phyloP scores from a whole-genome alignment of 192 early-diverging fungal genomes.

The Podila clonocystis region DNA sequence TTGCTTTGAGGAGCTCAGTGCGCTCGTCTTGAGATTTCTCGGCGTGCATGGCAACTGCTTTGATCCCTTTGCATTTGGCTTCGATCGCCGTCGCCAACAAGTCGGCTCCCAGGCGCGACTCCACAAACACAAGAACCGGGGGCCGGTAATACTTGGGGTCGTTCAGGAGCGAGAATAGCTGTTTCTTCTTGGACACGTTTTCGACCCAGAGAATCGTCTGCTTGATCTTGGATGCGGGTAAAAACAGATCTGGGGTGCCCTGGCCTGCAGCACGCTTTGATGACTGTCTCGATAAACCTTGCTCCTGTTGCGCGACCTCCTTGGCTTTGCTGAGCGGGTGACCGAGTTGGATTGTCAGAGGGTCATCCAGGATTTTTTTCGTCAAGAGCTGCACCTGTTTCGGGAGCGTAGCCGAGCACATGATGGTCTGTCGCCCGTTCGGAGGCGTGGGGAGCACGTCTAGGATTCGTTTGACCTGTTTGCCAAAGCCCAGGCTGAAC shows the following conservation, averaged over 20 bases:
- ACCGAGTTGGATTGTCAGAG: conserved; percentile 48
- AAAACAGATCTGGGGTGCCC: conserved; percentile 13
- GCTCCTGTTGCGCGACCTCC: background rate
- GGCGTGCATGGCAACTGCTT: conserved; percentile 59
- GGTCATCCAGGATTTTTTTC: conserved; percentile 25
- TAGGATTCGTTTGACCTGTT: conserved; percentile 58
- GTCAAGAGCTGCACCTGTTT: conserved; percentile 34
- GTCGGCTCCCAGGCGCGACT: conserved; percentile 62
- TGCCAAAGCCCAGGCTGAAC: conserved; percentile 64
- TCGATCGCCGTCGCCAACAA: conserved; percentile 56
- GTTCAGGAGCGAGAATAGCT: conserved; percentile 60
- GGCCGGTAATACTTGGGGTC: conserved; percentile 62
- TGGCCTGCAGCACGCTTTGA: background rate
- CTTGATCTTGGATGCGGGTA: conserved; percentile 50
- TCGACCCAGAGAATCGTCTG: conserved; percentile 69
- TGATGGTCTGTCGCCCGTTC: conserved; percentile 50
- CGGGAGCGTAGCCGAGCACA: conserved; percentile 64
- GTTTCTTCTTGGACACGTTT: conserved; percentile 62
- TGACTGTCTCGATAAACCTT: background rate
- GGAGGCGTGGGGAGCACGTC: conserved; percentile 42
- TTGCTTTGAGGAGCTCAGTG: conserved; percentile 28
- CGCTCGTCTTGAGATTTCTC: conserved; percentile 62
- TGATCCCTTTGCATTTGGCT: conserved; percentile 44
- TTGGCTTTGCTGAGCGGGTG: conserved; percentile 7
- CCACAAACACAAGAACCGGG: conserved; percentile 66